Percentiles rank a stretch among this genome's conserved stretches.
phyloP scores from a whole-genome alignment of 306 rosid species.

The Malus sylvestris region DNA sequence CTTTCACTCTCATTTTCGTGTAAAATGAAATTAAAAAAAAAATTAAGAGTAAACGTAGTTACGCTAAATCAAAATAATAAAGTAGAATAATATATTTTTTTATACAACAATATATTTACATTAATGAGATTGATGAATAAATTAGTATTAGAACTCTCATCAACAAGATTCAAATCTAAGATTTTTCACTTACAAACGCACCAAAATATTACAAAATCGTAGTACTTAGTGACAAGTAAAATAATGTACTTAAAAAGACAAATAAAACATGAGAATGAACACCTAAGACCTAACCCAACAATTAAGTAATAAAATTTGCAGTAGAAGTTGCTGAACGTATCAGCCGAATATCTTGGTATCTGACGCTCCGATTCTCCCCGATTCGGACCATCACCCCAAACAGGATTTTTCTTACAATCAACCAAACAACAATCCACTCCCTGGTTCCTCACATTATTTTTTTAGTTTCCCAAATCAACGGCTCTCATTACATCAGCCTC shows the following conservation, averaged over 20 bases:
- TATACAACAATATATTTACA: too few relatives aligned
- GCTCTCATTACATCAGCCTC: background rate
- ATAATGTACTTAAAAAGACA: background rate
- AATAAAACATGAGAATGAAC: background rate
- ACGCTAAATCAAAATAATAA: too few relatives aligned
- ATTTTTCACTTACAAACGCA: too few relatives aligned
- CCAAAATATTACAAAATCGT: too few relatives aligned
- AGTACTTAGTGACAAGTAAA: background rate
- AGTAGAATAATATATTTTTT: too few relatives aligned
- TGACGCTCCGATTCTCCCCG: conserved; percentile 36
- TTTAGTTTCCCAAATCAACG: background rate
- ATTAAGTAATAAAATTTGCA: background rate
- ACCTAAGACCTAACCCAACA: background rate
- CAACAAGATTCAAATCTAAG: rapidly evolving
- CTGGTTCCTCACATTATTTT: background rate
- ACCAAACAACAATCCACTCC: background rate
- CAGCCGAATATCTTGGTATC: conserved; percentile 49
- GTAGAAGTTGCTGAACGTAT: conserved; percentile 16
- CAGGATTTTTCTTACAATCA: conserved; percentile 21
- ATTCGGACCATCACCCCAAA: conserved; percentile 29
- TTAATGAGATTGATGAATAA: too few relatives aligned
- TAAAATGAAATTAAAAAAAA: too few relatives aligned
- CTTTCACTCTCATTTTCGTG: too few relatives aligned
- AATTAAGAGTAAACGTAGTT: too few relatives aligned
- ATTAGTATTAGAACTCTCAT: rapidly evolving